Evolutionary conservation across 1,284 basidiomycete species (phyloP), one percentile per base, ranked within the genome.

Genomic region (Waitea zeae): DNA sequence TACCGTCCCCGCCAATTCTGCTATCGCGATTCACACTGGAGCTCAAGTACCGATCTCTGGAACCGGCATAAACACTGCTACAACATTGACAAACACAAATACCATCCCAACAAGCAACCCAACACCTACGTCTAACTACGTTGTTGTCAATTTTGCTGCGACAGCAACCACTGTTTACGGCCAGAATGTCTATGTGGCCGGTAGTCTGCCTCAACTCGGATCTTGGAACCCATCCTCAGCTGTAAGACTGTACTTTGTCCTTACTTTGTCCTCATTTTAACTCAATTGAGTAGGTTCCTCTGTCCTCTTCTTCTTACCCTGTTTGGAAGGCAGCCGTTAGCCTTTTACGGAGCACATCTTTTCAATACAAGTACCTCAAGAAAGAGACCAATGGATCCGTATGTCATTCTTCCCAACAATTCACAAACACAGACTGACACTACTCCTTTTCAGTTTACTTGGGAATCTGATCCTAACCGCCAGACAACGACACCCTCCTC

Each of bases 321-420:
- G 51, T 59, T 0, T 78, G 72, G 73, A 57, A 51, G 2, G 58
- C 59, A 3, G 64, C 64, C 0, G 53, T 73, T 9, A 48, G 49
- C 15, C 42, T 78, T 0, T 65, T 70, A 0, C 54, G 61, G 0
- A 57, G 51, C 34, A 67, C 64, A 0, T 42, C 45, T 1, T 71
- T 76, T 47, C 43, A 67, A 41, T 76, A 67, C 53, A 77, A 75
- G 49, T 74, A 70, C 39, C 66, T 76, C 40, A 52, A 66, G 18
- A 70, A 67, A 46, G 63, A 66, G 40, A 54, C 58, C 2, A 54
- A 67, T 41, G 70, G 69, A 33, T 61, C 49, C 37, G 70, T 73
- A 42, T 42, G 68, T 55, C 4, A 13, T n/a, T 24, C 24, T 39
- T 33, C 22, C 22, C 19, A 31, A 19, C 12, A 24, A 19, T 20